phyloP scores from a whole-genome alignment of 176 grass and related monocot species.

The Avena insularis region DNA sequence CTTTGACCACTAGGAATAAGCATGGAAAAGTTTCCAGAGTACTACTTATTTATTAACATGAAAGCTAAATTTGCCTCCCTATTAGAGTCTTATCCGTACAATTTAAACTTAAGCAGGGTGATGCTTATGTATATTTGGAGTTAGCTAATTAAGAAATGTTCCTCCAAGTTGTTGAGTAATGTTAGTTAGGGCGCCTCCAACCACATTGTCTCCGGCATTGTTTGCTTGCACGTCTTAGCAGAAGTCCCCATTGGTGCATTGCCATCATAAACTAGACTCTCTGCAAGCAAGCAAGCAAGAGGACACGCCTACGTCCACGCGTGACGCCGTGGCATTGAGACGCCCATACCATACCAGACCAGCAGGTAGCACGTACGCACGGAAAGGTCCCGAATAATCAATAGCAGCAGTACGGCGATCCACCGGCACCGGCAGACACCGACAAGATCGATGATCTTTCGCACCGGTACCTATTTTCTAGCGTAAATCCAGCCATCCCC shows the following conservation, averaged over 20 bases:
- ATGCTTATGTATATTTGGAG: background rate
- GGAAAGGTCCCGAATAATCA: conserved; percentile 13
- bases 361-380: conserved; percentile 51
- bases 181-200: conserved; percentile 36
- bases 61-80: too few species aligned
- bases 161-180: background rate
- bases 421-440: conserved; percentile 30
- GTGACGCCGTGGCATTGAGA: conserved; percentile 13
- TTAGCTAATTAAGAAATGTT: background rate
- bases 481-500: background rate
- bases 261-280: conserved; percentile 7
- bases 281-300: background rate
- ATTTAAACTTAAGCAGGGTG: too few species aligned
- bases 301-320: conserved; percentile 33
- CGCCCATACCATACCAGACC: conserved; percentile 26
- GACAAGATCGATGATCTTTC: conserved; percentile 37
- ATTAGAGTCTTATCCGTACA: too few species aligned
- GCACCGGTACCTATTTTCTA: background rate
- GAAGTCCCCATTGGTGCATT: background rate
- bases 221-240: conserved; percentile 40
- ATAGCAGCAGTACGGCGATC: conserved; percentile 36
- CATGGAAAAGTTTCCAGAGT: too few species aligned
- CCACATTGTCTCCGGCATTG: background rate
- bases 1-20: too few species aligned
- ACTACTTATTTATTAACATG: too few species aligned